Evolutionary conservation across 2,329 filamentous ascomycete genomes (phyloP), one percentile per base, ranked within the genome.

Genomic region (Aspergillus latus): DNA sequence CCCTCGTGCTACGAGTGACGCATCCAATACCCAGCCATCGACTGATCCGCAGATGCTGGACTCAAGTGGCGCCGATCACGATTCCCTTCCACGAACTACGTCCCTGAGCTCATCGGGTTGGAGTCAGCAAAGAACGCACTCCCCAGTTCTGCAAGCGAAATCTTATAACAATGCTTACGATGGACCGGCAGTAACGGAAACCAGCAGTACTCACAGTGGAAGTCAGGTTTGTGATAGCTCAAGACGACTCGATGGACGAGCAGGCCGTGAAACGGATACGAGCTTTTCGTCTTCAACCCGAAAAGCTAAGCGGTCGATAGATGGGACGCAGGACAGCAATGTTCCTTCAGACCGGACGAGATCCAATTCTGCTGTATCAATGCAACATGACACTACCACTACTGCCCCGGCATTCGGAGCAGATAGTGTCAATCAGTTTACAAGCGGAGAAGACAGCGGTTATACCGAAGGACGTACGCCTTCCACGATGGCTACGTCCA

Each of bases 271-370:
- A 49, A 34, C 66, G 52, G 68, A 68, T 49, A 56, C 62, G 15
- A 57, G 66, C 28, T 62, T 68, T 34, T 51, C 68, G 45, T 48
- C 57, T 26, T 52, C 62, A 5, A 43, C 60, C 29, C 63, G 66
- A 51, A 69, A 61, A 32, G 40, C 44, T 21, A 73, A 68, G 40
- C 66, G 63, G 11, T 52, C 61, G n/a, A 51, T 60, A 16, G 72
- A 74, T 37, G 59, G 55, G 29, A 46, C 48, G 2, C 64, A 66
- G 29, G 67, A 69, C 29, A 48, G 53, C 5, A 50, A 56, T 8
- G 59, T 64, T 10, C 47, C 50, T 47, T 78, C 81, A 46, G 77
- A 67, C 30, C 66, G 62, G 58, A 60, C 62, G 16, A 62, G 65
- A 42, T 69, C 68, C 15, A 68, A 66, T 51, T 72, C 72, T 11